These are phyloP conservation scores for Penicillium sp. DNA, from an alignment of 2,329 filamentous ascomycete genomes.

Conservation along the genomic window DNA sequence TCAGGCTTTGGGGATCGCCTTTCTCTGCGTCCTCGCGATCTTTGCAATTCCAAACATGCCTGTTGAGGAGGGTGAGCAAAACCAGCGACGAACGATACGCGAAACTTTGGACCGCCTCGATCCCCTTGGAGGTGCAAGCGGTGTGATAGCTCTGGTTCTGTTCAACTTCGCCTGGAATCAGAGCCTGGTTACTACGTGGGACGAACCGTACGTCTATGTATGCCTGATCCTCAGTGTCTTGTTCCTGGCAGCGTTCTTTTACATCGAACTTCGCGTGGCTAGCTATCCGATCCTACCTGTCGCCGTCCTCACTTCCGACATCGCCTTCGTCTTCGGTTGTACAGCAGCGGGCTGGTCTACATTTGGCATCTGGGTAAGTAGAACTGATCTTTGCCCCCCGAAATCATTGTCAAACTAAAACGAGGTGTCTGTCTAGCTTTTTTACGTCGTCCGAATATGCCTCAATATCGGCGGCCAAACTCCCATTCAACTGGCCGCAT, in stretches of 20 bases:
- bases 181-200: conserved; percentile 64
- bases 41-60: conserved; percentile 27
- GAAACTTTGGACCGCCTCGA: conserved; percentile 33
- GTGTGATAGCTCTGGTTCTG: conserved; percentile 61
- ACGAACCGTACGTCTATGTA: conserved; percentile 58
- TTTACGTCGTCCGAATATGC: conserved; percentile 7
- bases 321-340: conserved; percentile 42
- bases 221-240: conserved; percentile 62
- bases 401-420: too few species aligned
- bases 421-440: background rate
- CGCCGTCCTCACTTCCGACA: conserved; percentile 24
- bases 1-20: conserved; percentile 33
- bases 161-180: conserved; percentile 72
- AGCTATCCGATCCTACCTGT: conserved; percentile 61
- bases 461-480: conserved; percentile 5
- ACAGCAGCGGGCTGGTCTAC: conserved; percentile 44
- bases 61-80: background rate
- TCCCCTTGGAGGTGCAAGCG: conserved; percentile 46
- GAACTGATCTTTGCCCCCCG: too few species aligned
- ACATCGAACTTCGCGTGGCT: conserved; percentile 50
- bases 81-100: conserved; percentile 1
- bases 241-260: conserved; percentile 59
- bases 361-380: conserved; percentile 38
- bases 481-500: conserved; percentile 14
- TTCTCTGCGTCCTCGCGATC: conserved; percentile 31